Evolutionary conservation across 768 basidiomycete genomes (phyloP).

Genomic region (Mycena kentingensis): DNA sequence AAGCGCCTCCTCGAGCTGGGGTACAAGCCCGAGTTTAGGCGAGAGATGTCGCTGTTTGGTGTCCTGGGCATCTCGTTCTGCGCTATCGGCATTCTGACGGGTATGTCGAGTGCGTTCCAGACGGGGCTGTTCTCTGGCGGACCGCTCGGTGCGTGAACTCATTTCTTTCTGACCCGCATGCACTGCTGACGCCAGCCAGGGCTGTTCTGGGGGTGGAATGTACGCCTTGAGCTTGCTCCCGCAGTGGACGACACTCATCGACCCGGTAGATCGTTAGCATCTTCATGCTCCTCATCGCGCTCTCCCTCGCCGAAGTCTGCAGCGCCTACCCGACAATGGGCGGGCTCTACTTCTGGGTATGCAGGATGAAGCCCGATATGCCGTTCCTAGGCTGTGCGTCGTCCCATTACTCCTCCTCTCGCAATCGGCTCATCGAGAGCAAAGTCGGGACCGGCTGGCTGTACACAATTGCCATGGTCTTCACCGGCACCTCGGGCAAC

Average conservation of each 20-base stretch:
- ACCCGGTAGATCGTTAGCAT: slow-evolving; percentile 50
- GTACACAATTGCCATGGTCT: slow-evolving; percentile 60
- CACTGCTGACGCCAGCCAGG: slow-evolving; percentile 22
- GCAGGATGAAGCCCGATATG: slow-evolving; percentile 56
- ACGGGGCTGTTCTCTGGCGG: slow-evolving; percentile 61
- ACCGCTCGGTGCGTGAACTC: slow-evolving; percentile 41
- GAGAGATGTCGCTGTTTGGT: slow-evolving; percentile 61
- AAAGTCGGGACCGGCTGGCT: slow-evolving; percentile 55
- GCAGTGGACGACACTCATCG: background rate
- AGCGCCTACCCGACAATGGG: slow-evolving; percentile 62
- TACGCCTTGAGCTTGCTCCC: slow-evolving; percentile 26
- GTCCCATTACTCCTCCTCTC: background rate
- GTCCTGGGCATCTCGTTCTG: slow-evolving; percentile 64
- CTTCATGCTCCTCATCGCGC: slow-evolving; percentile 59
- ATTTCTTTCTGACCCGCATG: background rate
- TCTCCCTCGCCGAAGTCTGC: slow-evolving; percentile 60
- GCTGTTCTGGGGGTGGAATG: slow-evolving; percentile 67
- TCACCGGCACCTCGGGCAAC: slow-evolving; percentile 62
- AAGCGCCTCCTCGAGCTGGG: slow-evolving; percentile 51
- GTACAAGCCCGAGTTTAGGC: slow-evolving; percentile 56
- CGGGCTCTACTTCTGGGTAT: slow-evolving; percentile 65
- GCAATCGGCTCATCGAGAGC: background rate
- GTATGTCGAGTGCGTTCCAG: slow-evolving; percentile 63
- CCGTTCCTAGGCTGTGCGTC: slow-evolving; percentile 55
- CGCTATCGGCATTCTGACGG: slow-evolving; percentile 60